Evolutionary conservation across 2,329 filamentous ascomycete genomes (phyloP).

Genomic region (Colletotrichum higginsianum): DNA sequence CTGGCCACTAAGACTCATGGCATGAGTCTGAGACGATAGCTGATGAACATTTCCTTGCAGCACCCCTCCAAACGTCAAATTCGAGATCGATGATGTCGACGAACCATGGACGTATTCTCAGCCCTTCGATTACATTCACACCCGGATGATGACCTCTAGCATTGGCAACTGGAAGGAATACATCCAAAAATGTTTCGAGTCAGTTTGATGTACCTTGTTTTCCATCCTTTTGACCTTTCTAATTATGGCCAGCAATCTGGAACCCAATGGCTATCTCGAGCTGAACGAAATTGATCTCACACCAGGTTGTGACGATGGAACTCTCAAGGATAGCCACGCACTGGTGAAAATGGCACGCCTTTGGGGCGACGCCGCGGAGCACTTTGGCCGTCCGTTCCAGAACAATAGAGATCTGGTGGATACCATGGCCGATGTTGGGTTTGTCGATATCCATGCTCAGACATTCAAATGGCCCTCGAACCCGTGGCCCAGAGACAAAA

Average conservation of each 20-base stretch:
- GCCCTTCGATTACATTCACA: constrained; percentile 35
- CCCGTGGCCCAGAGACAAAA: constrained; percentile 65
- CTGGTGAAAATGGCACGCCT: constrained; percentile 51
- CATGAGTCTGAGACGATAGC: too few relatives aligned
- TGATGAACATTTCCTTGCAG: background rate
- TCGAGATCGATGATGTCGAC: constrained; percentile 57
- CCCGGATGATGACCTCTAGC: constrained; percentile 7
- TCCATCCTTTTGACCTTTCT: too few relatives aligned
- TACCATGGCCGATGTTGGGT: constrained; percentile 66
- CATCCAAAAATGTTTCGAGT: too few relatives aligned
- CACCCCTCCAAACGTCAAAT: constrained; percentile 60
- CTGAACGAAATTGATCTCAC: constrained; percentile 57
- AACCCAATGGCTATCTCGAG: constrained; percentile 51
- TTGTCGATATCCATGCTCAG: constrained; percentile 64
- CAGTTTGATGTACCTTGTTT: too few relatives aligned
- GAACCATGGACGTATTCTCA: constrained; percentile 50
- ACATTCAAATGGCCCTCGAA: constrained; percentile 65
- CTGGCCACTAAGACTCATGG: too few relatives aligned
- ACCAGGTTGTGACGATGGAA: constrained; percentile 59
- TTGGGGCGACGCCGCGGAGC: constrained; percentile 49
- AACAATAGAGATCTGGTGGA: constrained; percentile 49
- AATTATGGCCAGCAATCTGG: constrained; percentile 45
- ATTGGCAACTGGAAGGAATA: constrained; percentile 45
- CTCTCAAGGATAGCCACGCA: constrained; percentile 46
- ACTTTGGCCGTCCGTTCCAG: constrained; percentile 49